Evolutionary conservation across 2,329 filamentous ascomycete species (phyloP).

Genomic region (Metarhizium sp.): DNA sequence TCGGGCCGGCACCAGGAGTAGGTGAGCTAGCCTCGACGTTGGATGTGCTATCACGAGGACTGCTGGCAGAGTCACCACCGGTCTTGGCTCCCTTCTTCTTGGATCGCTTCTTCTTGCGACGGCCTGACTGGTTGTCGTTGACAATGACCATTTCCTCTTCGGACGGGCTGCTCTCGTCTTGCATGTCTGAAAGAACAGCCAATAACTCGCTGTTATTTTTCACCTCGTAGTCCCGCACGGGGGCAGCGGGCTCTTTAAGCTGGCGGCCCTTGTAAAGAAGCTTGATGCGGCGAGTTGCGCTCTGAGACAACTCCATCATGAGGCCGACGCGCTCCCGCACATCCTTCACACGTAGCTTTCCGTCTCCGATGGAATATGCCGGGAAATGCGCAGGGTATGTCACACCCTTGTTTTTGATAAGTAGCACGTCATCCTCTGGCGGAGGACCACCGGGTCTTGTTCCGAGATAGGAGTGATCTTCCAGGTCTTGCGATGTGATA

Average conservation of each 20-base stretch:
- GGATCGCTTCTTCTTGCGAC: slow-evolving; percentile 29
- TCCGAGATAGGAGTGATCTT: slow-evolving; percentile 25
- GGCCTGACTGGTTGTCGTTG: slow-evolving; percentile 24
- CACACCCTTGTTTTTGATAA: slow-evolving; percentile 58
- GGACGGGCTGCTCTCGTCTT: slow-evolving; percentile 25
- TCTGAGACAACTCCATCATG: slow-evolving; percentile 53
- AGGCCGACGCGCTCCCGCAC: slow-evolving; percentile 58
- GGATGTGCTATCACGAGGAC: slow-evolving; percentile 34
- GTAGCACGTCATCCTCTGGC: slow-evolving; percentile 58
- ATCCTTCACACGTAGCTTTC: slow-evolving; percentile 57
- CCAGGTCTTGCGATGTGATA: slow-evolving; percentile 69
- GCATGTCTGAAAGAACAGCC: slow-evolving; percentile 31
- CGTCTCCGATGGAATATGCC: slow-evolving; percentile 65
- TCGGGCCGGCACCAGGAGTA: slow-evolving; percentile 24
- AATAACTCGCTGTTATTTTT: slow-evolving; percentile 53
- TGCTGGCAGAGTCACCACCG: slow-evolving; percentile 32
- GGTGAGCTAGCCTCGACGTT: slow-evolving; percentile 22
- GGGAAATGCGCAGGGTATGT: slow-evolving; percentile 65
- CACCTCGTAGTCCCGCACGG: slow-evolving; percentile 51
- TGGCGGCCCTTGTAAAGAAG: slow-evolving; percentile 66
- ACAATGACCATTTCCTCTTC: slow-evolving; percentile 35
- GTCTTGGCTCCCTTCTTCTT: slow-evolving; percentile 33
- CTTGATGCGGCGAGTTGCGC: slow-evolving; percentile 44
- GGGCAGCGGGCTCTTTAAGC: slow-evolving; percentile 53
- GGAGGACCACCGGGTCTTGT: background rate